Base-by-base conservation (phyloP, 2,329 filamentous ascomycete species). In the Fusarium sp. region DNA sequence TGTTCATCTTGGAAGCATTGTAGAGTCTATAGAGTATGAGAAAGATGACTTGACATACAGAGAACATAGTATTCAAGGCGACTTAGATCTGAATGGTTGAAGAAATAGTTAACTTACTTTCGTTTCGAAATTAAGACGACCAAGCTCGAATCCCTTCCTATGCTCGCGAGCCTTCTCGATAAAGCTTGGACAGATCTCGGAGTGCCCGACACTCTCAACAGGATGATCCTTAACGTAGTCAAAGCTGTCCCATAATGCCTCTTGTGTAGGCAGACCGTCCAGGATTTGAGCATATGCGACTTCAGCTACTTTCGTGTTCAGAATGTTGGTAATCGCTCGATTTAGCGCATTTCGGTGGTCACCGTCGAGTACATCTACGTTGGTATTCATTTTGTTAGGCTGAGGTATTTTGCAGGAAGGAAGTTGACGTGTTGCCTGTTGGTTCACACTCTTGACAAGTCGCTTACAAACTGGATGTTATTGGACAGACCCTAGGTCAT, bases 241-340 rank as follows among this genome's bases (percentile, higher is more conserved):
- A 1, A 42, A 54, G 18, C 37, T 53, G 5, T 52, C 53, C 10
- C 4, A 29, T 1, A 44, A 3, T 3, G 56, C 45, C 4, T 37
- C 10, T 37, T 48, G 30, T 3, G 22, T 65, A 0, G 67, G 69
- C 6, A 71, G 32, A 2, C 69, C 67, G 13, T 71, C 69, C 0
- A 71, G 37, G 3, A 71, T 65, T 7, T 71, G 54, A 4, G 64
- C 64, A 8, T 52, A 65, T 7, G 51, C 29, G 0, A 11, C 42
- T 8, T 68, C 63, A 7, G 68, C 47, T 7, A 32, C n/a, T 11
- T 71, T 41, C 1, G 58, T 68, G 6, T 27, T n/a, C 0, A 68
- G 2, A 0, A 67, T 20, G 1, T 68, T 68, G 1, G 4, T n/a
- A 3, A 67, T 24, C 1, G 65, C 65, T 25, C 30, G 14, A 1